Conservation (phyloP, 768 basidiomycete genomes). For the Suillus lakei region DNA sequence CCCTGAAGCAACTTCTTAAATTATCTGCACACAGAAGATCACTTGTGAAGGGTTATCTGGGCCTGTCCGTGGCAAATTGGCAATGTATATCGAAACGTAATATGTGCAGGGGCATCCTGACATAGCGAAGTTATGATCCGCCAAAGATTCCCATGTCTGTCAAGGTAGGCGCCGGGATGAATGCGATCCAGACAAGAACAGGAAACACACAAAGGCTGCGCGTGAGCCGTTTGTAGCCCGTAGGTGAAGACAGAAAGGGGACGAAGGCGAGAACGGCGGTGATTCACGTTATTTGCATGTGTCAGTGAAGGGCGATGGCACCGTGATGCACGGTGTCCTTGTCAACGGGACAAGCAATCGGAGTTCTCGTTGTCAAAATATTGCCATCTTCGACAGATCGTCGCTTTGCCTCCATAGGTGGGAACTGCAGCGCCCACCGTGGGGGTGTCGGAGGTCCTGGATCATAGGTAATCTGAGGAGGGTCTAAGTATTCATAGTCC, state of each 20-base stretch:
- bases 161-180: neutral
- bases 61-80: neutral
- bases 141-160: neutral
- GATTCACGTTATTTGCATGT: neutral
- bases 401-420: neutral
- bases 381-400: neutral
- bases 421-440: neutral
- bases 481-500: neutral
- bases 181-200: neutral
- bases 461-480: neutral
- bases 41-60: neutral
- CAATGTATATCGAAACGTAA: neutral
- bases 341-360: neutral
- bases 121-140: neutral
- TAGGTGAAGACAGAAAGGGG: neutral
- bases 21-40: neutral
- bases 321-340: neutral
- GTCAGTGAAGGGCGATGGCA: neutral
- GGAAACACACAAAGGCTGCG: neutral
- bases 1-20: neutral
- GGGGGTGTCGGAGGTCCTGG: too few relatives aligned
- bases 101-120: neutral
- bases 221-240: neutral
- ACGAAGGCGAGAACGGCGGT: neutral
- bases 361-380: neutral